phyloP scores from a whole-genome alignment of 148 eudicot genomes.

The Chenopodium album region DNA sequence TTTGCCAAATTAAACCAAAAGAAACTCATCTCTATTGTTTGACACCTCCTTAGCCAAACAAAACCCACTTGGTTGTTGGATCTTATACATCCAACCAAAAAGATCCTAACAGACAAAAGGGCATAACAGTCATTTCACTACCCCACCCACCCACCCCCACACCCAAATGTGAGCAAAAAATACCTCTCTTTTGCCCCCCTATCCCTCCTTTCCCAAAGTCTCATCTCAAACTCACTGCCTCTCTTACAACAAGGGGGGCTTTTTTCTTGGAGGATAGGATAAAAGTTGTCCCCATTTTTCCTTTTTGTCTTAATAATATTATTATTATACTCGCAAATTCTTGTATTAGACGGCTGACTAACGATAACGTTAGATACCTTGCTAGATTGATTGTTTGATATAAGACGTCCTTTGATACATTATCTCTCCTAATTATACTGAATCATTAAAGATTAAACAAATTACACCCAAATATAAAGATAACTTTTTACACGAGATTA shows the following conservation, averaged over 20 bases:
- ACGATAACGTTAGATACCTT: too few species aligned
- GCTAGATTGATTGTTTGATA: too few species aligned
- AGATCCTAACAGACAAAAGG: slow-evolving; percentile 3
- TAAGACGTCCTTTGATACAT: too few species aligned
- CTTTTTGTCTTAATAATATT: slow-evolving; percentile 19
- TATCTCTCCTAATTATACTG: too few species aligned
- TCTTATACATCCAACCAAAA: not conserved
- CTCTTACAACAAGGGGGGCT: not conserved
- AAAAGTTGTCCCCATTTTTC: slow-evolving; percentile 32
- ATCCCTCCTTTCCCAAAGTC: slow-evolving; percentile 29
- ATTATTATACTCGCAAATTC: too few species aligned
- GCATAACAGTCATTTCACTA: not conserved
- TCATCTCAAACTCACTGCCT: slow-evolving; percentile 15
- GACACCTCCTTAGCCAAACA: slow-evolving; percentile 15
- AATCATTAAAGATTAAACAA: too few species aligned
- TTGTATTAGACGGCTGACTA: too few species aligned
- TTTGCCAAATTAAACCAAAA: slow-evolving; percentile 14
- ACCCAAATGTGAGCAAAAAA: slow-evolving; percentile 15
- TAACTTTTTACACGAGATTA: too few species aligned
- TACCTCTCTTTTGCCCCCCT: slow-evolving; percentile 26
- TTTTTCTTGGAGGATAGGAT: slow-evolving; percentile 22
- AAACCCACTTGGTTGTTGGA: slow-evolving; percentile 11
- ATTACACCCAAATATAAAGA: too few species aligned
- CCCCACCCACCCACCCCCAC: slow-evolving; percentile 9
- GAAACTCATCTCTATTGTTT: not conserved